Percentiles rank a stretch among this genome's conserved stretches.
Conservation (phyloP, 352 stramenopile species). For the Globisporangium cystogenes region DNA sequence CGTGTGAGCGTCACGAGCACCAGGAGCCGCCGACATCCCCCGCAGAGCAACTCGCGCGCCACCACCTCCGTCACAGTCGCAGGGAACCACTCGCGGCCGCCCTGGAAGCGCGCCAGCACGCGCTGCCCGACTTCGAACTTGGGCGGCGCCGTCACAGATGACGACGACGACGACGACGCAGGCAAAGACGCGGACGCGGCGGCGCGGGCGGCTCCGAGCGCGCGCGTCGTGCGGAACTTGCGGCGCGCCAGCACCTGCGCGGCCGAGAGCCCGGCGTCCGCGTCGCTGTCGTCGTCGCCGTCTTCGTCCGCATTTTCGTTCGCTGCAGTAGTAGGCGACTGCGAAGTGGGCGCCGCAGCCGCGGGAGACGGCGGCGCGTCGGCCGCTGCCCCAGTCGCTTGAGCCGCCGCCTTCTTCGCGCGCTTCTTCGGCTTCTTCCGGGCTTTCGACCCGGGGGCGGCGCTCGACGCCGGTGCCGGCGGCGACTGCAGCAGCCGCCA, state of each 20-base stretch:
- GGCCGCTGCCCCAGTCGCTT: no score
- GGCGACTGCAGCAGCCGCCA: constrained; percentile 31
- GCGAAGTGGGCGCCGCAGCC: not conserved
- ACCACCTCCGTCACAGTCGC: constrained; percentile 54
- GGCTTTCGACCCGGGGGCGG: constrained; percentile 7
- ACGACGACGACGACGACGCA: no score
- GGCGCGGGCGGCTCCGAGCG: constrained; percentile 24
- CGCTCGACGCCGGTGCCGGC: not conserved
- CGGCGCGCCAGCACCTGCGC: constrained; percentile 53
- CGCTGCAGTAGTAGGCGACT: not conserved
- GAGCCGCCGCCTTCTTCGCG: constrained; percentile 22
- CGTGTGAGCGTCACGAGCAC: not conserved
- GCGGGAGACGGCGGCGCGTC: not conserved
- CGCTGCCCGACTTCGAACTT: constrained; percentile 33
- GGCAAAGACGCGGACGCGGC: constrained; percentile 2
- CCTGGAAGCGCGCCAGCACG: constrained; percentile 58
- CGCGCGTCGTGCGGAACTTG: constrained; percentile 51
- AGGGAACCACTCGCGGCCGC: constrained; percentile 55
- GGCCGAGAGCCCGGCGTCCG: constrained; percentile 55
- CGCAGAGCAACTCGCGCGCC: not conserved
- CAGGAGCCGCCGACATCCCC: not conserved
- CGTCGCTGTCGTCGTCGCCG: constrained; percentile 33
- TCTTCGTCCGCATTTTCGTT: constrained; percentile 21
- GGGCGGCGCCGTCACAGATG: constrained; percentile 11
- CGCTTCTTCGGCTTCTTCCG: constrained; percentile 53